Percentiles rank a stretch among this genome's conserved stretches.
phyloP scores from a whole-genome alignment of 2,329 filamentous ascomycete species.

The Colletotrichum sojae region DNA sequence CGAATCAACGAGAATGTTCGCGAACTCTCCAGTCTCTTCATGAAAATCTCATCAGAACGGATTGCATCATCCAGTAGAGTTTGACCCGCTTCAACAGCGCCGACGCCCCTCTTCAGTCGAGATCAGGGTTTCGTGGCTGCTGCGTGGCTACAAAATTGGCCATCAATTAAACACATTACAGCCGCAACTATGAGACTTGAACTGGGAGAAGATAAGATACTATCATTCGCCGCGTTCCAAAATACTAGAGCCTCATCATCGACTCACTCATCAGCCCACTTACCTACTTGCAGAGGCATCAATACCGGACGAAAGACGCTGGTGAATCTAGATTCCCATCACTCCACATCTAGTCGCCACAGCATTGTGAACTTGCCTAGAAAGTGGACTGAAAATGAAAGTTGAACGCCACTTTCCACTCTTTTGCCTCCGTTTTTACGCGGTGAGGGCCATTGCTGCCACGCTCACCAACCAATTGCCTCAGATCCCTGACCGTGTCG shows the following conservation, averaged over 20 bases:
- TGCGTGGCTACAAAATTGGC: too few species aligned
- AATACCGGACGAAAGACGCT: background rate
- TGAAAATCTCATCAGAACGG: too few species aligned
- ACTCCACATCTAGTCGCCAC: background rate
- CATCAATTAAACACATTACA: too few species aligned
- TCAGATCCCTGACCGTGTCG: too few species aligned
- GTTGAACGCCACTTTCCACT: background rate
- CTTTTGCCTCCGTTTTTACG: background rate
- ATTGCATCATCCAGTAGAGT: too few species aligned
- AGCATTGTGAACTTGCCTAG: too few species aligned
- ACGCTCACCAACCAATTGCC: background rate
- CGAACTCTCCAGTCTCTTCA: too few species aligned
- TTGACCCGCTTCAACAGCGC: too few species aligned
- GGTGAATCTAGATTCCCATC: background rate
- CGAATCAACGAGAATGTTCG: too few species aligned
- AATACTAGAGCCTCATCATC: background rate
- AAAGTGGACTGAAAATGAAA: background rate
- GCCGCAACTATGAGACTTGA: background rate
- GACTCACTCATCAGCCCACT: constrained; percentile 1
- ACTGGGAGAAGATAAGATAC: background rate
- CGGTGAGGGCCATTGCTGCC: background rate
- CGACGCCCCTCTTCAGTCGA: too few species aligned
- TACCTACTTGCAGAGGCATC: background rate
- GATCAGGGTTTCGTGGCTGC: too few species aligned
- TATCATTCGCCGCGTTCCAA: background rate